Evolutionary conservation across 345 rosid species (phyloP), one percentile per base, ranked within the genome.

Genomic region (Ailanthus altissimus): DNA sequence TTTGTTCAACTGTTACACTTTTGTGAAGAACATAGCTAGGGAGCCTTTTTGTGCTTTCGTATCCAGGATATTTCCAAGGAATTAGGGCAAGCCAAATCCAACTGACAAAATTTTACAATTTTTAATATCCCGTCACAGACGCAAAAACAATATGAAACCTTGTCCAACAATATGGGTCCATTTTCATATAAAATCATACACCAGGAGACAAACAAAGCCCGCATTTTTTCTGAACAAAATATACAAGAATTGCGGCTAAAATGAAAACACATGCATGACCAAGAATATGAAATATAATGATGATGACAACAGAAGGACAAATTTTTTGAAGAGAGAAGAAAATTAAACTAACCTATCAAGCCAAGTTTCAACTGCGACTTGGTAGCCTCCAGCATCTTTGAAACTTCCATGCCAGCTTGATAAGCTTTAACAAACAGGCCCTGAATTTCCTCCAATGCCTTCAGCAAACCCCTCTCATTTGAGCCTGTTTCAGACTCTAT

Each of bases 381-480:
- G n/a, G 72, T 83, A 43, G 86, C 84, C 65, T 85, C 90, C 40
- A 87, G 67, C 85, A 87, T 81, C 72, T 79, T 83, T 43, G 88
- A 83, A 65, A 87, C 75, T 53, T 83, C 90, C 75, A 84, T 59
- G 70, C 90, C 90, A 68, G 90, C 85, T 42, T 83, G 80, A 81
- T 75, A 78, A 62, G 85, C 86, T 76, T 75, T 81, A 25, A 68
- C 9, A 67, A 87, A 87, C 75, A 79, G 81, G 74, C 80, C 90
- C 51, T 79, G 84, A 43, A 87, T 50, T 66, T 83, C 86, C 73
- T 77, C 80, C 69, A 85, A 60, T 36, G 88, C 90, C 57, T 87
- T 81, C 80, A 87, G 57, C 68, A 81, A 61, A 57, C 81, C 90
- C 74, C 82, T 83, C 28, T 81, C 84, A 26, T 71, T 81, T 46